A percentile compares a stretch with the other conserved stretches of the same genome.
Conservation (phyloP, 2,329 filamentous ascomycete genomes). For the Gnomoniopsis sp. region DNA sequence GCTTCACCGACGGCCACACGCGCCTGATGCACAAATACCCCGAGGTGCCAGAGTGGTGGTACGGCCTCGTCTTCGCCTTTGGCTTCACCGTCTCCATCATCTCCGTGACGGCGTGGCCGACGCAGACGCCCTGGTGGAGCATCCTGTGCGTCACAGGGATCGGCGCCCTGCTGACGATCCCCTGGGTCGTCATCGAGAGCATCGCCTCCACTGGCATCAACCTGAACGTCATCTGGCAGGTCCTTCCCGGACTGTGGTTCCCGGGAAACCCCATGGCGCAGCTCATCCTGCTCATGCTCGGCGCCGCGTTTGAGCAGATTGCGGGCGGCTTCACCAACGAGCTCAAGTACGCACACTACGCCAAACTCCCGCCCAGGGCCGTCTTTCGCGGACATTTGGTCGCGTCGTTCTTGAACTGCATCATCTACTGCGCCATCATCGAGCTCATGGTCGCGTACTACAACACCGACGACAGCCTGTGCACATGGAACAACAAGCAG, state of each 20-base stretch:
- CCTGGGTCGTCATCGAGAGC: slow-evolving; percentile 43
- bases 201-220: slow-evolving; percentile 35
- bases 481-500: slow-evolving; percentile 43
- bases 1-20: slow-evolving; percentile 37
- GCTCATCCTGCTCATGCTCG: slow-evolving; percentile 42
- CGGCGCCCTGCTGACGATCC: slow-evolving; percentile 41
- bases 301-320: slow-evolving; percentile 39
- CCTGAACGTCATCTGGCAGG: slow-evolving; percentile 49
- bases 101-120: slow-evolving; percentile 36
- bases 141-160: slow-evolving; percentile 48
- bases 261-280: slow-evolving; percentile 43
- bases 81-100: slow-evolving; percentile 33
- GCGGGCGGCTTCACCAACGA: slow-evolving; percentile 40
- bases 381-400: slow-evolving; percentile 58
- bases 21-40: slow-evolving; percentile 44
- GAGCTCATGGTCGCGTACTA: slow-evolving; percentile 46
- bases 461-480: slow-evolving; percentile 43
- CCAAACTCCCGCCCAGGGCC: slow-evolving; percentile 59
- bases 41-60: slow-evolving; percentile 48
- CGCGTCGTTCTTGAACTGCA: slow-evolving; percentile 41
- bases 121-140: slow-evolving; percentile 45
- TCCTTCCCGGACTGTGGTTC: slow-evolving; percentile 40
- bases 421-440: slow-evolving; percentile 45
- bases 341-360: slow-evolving; percentile 38
- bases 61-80: slow-evolving; percentile 28